A percentile compares a stretch with the other conserved stretches of the same genome.
phyloP scores from a whole-genome alignment of 1,284 basidiomycete species.

The Wallemia hederae region DNA sequence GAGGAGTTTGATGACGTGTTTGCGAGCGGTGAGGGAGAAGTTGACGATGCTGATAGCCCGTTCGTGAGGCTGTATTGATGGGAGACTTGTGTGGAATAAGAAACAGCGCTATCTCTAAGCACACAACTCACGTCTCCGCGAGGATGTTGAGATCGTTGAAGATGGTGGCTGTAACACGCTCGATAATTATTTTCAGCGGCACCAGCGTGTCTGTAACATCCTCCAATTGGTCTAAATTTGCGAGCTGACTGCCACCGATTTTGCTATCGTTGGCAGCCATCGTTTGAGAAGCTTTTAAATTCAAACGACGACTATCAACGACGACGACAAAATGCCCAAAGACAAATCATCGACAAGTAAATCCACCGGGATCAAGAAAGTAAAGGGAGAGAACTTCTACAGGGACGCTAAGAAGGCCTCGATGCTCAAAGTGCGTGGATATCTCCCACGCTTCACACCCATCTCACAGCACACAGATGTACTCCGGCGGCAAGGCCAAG shows the following conservation, averaged over 20 bases:
- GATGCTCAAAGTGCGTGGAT: background rate
- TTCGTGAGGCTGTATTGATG: slow-evolving; percentile 48
- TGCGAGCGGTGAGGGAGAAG: slow-evolving; percentile 60
- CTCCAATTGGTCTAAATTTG: background rate
- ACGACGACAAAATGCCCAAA: background rate
- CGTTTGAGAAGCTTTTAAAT: background rate
- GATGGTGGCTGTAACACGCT: background rate
- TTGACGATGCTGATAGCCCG: slow-evolving; percentile 54
- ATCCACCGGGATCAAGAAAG: background rate
- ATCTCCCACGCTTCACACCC: background rate
- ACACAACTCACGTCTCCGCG: background rate
- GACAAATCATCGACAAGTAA: background rate
- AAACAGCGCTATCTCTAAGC: background rate
- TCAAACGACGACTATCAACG: no score
- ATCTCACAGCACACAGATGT: slow-evolving; percentile 26
- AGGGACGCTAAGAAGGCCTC: background rate
- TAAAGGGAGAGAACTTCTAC: background rate
- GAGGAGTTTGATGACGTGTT: slow-evolving; percentile 64
- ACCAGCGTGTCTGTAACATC: background rate
- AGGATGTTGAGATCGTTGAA: background rate
- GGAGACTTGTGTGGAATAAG: slow-evolving; percentile 25
- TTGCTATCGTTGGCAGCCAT: background rate
- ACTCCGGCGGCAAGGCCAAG: slow-evolving; percentile 62
- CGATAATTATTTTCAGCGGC: background rate
- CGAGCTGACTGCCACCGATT: background rate